These are phyloP conservation scores for Lecanicillium sp. DNA, from an alignment of 2,329 filamentous ascomycete species.

Conservation along the genomic window DNA sequence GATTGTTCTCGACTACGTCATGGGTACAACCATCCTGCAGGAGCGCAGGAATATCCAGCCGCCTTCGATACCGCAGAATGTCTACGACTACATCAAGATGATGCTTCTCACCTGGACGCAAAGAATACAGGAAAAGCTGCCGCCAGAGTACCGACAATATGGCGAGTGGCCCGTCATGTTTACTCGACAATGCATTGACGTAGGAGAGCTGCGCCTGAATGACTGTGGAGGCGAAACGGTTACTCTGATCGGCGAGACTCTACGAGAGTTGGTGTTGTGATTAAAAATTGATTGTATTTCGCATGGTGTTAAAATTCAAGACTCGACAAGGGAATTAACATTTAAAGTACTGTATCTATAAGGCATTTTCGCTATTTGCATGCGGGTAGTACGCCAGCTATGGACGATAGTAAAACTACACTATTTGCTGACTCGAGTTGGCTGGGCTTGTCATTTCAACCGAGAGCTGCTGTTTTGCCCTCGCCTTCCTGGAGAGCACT, in stretches of 20 bases:
- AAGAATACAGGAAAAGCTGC: constrained; percentile 27
- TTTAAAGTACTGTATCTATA: too few relatives aligned
- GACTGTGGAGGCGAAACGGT: constrained; percentile 16
- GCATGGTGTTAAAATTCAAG: neutral
- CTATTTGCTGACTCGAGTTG: neutral
- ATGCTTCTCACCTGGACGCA: constrained; percentile 34
- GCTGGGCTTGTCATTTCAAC: neutral
- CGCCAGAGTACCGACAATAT: constrained; percentile 25
- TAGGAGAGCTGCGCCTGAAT: constrained; percentile 6
- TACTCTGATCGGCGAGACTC: constrained; percentile 14
- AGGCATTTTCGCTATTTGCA: too few relatives aligned
- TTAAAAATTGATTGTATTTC: neutral
- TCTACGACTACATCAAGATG: constrained; percentile 19
- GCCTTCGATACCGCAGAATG: constrained; percentile 12
- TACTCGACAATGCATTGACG: constrained; percentile 16
- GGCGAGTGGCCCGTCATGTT: constrained; percentile 28
- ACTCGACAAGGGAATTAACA: too few relatives aligned
- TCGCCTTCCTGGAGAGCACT: constrained; percentile 1
- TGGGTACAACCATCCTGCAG: constrained; percentile 10
- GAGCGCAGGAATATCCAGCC: constrained; percentile 1
- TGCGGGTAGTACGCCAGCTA: too few relatives aligned
- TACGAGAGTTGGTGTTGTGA: constrained; percentile 9
- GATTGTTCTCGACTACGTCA: constrained; percentile 12
- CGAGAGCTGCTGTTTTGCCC: neutral
- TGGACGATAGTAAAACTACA: neutral